Percentiles rank a stretch among this genome's conserved stretches.
Conservation (phyloP, 2,329 filamentous ascomycete species). For the Pseudodiploospora longispora region DNA sequence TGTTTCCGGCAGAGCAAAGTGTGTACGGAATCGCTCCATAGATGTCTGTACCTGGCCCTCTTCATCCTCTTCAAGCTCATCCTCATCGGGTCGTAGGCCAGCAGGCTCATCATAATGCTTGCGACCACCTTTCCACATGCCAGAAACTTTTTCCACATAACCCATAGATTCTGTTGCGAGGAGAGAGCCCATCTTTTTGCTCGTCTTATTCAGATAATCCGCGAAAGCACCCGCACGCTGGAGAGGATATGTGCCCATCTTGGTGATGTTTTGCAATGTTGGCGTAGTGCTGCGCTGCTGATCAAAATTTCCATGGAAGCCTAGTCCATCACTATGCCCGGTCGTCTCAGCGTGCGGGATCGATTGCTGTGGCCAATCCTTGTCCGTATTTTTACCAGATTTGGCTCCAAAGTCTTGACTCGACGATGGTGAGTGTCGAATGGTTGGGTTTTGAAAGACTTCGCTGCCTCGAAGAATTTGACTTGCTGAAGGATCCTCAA, state of each 20-base stretch:
- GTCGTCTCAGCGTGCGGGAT: constrained; percentile 30
- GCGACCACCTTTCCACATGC: constrained; percentile 89
- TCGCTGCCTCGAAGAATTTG: constrained; percentile 84
- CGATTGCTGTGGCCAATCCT: constrained; percentile 4
- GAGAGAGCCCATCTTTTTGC: constrained; percentile 72
- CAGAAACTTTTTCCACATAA: constrained; percentile 92
- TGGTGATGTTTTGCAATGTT: constrained; percentile 44
- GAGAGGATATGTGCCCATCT: constrained; percentile 66
- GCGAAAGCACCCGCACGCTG: constrained; percentile 78
- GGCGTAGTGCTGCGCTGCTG: constrained; percentile 25
- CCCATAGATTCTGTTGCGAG: constrained; percentile 89
- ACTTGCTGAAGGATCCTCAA: constrained; percentile 77
- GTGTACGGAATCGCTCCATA: constrained; percentile 75
- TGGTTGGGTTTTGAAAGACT: constrained; percentile 75
- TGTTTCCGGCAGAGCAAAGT: constrained; percentile 79
- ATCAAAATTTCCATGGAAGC: constrained; percentile 16
- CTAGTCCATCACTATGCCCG: constrained; percentile 25
- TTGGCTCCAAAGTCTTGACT: constrained; percentile 14
- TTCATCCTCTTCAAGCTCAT: constrained; percentile 47
- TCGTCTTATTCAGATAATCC: constrained; percentile 70
- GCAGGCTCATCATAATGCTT: constrained; percentile 71
- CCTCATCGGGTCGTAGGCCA: constrained; percentile 44
- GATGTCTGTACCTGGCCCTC: constrained; percentile 57
- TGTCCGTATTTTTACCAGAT: constrained; percentile 12
- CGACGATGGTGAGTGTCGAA: constrained; percentile 42